Conservation (phyloP, 2,329 filamentous ascomycete genomes). For the Epichloe gansuensis region DNA sequence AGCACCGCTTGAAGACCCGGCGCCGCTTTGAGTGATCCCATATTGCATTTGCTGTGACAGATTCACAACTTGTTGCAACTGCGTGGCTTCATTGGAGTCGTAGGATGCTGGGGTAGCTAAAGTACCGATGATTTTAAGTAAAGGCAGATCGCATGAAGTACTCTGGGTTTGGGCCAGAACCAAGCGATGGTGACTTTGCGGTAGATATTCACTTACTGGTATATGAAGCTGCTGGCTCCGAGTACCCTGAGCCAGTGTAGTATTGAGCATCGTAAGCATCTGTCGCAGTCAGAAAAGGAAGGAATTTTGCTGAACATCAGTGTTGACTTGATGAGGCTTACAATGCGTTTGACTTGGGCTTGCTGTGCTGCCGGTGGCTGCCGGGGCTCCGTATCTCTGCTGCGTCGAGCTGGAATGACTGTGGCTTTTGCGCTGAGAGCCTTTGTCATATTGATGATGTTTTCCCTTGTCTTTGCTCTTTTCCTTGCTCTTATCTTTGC, state of each 20-base stretch:
- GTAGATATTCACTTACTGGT: background rate
- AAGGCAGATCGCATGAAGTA: background rate
- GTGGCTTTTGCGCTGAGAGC: constrained; percentile 1
- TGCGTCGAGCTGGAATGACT: background rate
- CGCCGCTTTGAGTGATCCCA: background rate
- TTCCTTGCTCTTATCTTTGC: background rate
- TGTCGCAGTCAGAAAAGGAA: background rate
- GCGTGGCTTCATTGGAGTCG: background rate
- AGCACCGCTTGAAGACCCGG: background rate
- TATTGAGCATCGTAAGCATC: background rate
- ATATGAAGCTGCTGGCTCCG: background rate
- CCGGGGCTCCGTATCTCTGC: background rate
- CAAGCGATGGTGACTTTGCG: background rate
- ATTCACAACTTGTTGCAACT: background rate
- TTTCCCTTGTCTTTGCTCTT: background rate
- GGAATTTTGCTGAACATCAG: background rate
- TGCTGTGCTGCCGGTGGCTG: background rate
- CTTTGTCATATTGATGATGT: background rate
- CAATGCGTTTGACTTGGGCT: background rate
- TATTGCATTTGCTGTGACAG: constrained; percentile 1
- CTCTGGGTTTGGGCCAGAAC: background rate
- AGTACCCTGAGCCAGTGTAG: background rate
- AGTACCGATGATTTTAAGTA: background rate
- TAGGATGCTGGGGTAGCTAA: background rate
- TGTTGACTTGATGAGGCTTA: background rate